A percentile compares a stretch with the other conserved stretches of the same genome.
Conservation (phyloP, 306 rosid genomes). For the Cicer bijugum region DNA sequence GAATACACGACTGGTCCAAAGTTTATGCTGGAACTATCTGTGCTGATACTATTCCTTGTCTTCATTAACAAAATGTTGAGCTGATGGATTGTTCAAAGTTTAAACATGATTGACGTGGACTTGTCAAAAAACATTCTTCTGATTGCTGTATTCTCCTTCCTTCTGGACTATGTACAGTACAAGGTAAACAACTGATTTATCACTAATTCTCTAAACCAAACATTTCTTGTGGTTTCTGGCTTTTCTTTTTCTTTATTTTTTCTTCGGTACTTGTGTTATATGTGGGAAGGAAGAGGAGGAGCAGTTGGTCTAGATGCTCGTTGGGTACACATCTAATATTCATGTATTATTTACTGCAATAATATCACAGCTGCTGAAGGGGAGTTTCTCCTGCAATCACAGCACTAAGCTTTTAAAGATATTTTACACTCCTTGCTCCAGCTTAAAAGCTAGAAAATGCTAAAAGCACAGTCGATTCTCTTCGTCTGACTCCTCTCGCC, state of each 20-base stretch:
- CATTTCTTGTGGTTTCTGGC: conserved; percentile 29
- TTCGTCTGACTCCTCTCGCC: not conserved
- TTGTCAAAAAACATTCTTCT: conserved; percentile 40
- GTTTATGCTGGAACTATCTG: conserved; percentile 51
- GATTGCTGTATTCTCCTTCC: conserved; percentile 40
- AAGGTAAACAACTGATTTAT: conserved; percentile 45
- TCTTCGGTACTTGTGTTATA: not conserved
- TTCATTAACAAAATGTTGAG: conserved; percentile 49
- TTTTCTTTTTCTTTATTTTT: not conserved
- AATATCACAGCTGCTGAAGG: not conserved
- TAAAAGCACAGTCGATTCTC: not conserved
- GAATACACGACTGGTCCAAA: conserved; percentile 44
- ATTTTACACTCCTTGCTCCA: not conserved
- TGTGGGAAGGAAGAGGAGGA: conserved; percentile 7
- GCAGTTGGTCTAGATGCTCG: conserved; percentile 9
- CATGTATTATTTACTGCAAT: not conserved
- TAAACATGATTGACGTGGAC: conserved; percentile 39
- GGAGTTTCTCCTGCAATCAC: not conserved
- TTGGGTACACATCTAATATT: not conserved
- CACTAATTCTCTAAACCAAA: conserved; percentile 16
- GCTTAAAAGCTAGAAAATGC: conserved; percentile 8
- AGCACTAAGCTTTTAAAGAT: not conserved
- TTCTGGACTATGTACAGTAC: conserved; percentile 30
- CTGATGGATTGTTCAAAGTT: conserved; percentile 42
- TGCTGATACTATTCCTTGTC: conserved; percentile 52